A percentile compares a stretch with the other conserved stretches of the same genome.
Evolutionary conservation across 345 rosid species (phyloP).

Genomic region (Cardamine occulta): DNA sequence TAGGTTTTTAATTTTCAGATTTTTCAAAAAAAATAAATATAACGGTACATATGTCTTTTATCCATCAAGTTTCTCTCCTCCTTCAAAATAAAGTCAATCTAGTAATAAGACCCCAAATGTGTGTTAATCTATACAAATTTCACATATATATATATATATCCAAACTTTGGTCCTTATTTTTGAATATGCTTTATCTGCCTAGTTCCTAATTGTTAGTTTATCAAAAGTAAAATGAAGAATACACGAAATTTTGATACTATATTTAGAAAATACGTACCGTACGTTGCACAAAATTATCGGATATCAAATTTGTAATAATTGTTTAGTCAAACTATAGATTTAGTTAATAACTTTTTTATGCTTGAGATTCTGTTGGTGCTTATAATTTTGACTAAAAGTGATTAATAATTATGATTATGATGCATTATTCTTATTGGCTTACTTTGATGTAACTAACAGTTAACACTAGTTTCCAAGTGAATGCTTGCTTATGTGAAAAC

Average conservation of each 20-base stretch:
- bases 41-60: too few species aligned
- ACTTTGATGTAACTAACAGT: neutral
- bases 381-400: neutral
- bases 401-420: constrained; percentile 2
- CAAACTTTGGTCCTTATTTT: constrained; percentile 11
- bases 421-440: neutral
- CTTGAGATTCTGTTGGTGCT: neutral
- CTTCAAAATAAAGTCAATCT: too few species aligned
- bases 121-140: too few species aligned
- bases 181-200: constrained; percentile 5
- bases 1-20: too few species aligned
- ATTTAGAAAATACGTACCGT: neutral
- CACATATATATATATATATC: constrained; percentile 3
- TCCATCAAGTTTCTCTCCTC: too few species aligned
- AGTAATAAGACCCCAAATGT: too few species aligned
- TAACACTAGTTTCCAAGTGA: neutral
- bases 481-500: neutral
- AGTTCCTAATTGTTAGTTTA: neutral
- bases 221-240: neutral
- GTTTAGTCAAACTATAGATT: neutral
- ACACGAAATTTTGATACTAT: neutral
- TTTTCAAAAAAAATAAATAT: too few species aligned
- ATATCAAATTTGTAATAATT: neutral
- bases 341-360: neutral
- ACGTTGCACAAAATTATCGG: neutral